These are phyloP conservation scores for Aspergillus felis DNA, from an alignment of 2,329 filamentous ascomycete genomes.

Conservation along the genomic window DNA sequence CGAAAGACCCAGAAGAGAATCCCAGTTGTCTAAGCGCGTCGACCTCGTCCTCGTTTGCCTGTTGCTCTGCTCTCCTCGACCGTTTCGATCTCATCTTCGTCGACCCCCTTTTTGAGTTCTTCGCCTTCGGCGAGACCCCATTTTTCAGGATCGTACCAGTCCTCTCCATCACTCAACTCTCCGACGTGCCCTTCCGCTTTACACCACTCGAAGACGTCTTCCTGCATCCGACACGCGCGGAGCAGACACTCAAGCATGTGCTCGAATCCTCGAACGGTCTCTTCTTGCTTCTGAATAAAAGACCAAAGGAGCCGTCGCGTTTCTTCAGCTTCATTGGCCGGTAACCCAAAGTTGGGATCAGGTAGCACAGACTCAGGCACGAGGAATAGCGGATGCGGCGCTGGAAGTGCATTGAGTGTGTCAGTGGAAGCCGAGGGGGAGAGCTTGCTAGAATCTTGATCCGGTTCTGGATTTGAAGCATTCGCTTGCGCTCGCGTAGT, in stretches of 20 bases:
- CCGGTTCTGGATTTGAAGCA: constrained; percentile 26
- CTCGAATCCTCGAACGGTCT: constrained; percentile 56
- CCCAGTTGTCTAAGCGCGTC: constrained; percentile 25
- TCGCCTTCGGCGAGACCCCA: constrained; percentile 55
- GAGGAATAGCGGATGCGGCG: constrained; percentile 55
- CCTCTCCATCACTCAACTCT: constrained; percentile 65
- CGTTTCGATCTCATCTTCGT: constrained; percentile 57
- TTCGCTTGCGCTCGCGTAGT: constrained; percentile 44
- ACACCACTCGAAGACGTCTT: constrained; percentile 56
- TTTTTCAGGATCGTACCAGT: constrained; percentile 62
- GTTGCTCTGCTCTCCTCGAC: constrained; percentile 38
- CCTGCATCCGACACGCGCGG: constrained; percentile 56
- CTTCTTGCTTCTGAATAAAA: constrained; percentile 64
- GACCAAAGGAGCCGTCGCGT: constrained; percentile 57
- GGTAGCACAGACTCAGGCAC: constrained; percentile 49
- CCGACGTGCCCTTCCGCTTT: constrained; percentile 62
- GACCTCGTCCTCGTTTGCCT: constrained; percentile 38
- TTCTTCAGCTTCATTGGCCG: constrained; percentile 58
- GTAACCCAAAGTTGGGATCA: constrained; percentile 55
- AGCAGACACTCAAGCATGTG: constrained; percentile 55
- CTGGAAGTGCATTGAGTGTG: constrained; percentile 30
- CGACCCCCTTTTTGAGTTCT: constrained; percentile 57
- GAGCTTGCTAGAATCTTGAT: constrained; percentile 19
- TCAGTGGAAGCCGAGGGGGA: constrained; percentile 27
- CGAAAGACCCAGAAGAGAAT: not conserved